Evolutionary conservation across 768 basidiomycete species (phyloP).

Genomic region (Suillus spraguei): DNA sequence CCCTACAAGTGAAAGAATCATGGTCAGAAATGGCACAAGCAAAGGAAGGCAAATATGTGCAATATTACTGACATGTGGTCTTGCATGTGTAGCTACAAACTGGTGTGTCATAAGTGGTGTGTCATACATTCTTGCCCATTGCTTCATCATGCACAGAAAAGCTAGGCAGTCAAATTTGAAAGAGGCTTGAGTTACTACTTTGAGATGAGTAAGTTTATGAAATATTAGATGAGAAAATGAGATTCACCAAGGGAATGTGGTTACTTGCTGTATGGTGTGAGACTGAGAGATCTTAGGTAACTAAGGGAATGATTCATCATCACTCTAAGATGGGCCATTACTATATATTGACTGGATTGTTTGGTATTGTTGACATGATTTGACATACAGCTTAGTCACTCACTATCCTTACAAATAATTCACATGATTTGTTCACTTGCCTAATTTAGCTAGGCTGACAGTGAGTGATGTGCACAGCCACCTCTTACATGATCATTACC

Average conservation of each 20-base stretch:
- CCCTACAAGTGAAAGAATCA: neutral
- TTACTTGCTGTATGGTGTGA: neutral
- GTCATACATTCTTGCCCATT: neutral
- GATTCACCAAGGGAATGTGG: neutral
- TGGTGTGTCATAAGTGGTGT: neutral
- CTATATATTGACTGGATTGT: slow-evolving; percentile 1
- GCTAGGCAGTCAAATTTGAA: neutral
- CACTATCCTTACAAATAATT: neutral
- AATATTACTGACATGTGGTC: slow-evolving; percentile 2
- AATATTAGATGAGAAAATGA: neutral
- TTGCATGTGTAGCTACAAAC: neutral
- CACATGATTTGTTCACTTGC: neutral
- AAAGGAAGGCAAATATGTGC: neutral
- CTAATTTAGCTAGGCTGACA: neutral
- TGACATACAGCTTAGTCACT: neutral
- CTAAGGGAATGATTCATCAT: neutral
- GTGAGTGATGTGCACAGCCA: no score
- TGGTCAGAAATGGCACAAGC: neutral
- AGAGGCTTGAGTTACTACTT: no score
- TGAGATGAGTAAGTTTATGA: neutral
- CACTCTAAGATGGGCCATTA: neutral
- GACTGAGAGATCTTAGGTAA: neutral
- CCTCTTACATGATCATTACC: no score
- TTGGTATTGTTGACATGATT: slow-evolving; percentile 7
- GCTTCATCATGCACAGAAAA: slow-evolving; percentile 5